Evolutionary conservation across 2,329 filamentous ascomycete species (phyloP), one percentile per base, ranked within the genome.

Genomic region (Fusarium virguliforme): DNA sequence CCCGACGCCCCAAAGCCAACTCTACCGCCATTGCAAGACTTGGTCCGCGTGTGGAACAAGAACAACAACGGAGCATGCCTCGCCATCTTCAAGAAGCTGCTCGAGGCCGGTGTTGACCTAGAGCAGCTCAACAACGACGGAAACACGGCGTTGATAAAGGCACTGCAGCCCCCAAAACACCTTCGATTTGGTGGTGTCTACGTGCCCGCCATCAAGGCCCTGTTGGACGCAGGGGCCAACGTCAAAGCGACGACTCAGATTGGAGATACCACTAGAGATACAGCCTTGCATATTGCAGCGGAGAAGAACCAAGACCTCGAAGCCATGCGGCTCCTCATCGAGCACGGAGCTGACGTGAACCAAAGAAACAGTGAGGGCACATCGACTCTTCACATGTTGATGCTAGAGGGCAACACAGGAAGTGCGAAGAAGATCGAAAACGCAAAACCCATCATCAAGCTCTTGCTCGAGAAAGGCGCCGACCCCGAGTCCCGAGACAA

Each of bases 291-390:
- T 38, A 8, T 37, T 6, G 58, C 65, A 6, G 30, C 59, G 1
- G 9, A 8, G 0, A 3, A 13, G 3, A 32, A 22, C 7, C 48
- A 24, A 1, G 51, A 62, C 12, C 18, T 58, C 4, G 48, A 71
- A 3, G 51, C 32, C 6, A 35, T 74, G 1, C 48, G 55, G 8
- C 56, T 72, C 13, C 60, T 75, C 6, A 37, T 74, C 2, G 48
- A 74, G 12, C 43, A 59, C 24, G 72, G 73, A 6, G 58, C 51
- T 18, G 56, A 74, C n/a, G 51, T 43, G 4, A 68, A 68, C n/a
- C 38, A 61, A 15, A 54, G 30, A 37, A 15, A 18, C 46, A 40
- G 35, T 24, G 22, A 24, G 22, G 22, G 22, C 22, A 24, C 22
- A 2, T 18, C 4, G 1, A 0, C 63, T 5, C 48, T 74, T 7